A percentile compares a stretch with the other conserved stretches of the same genome.
phyloP scores from a whole-genome alignment of 2,329 filamentous ascomycete genomes.

The Aschersonia sp. region DNA sequence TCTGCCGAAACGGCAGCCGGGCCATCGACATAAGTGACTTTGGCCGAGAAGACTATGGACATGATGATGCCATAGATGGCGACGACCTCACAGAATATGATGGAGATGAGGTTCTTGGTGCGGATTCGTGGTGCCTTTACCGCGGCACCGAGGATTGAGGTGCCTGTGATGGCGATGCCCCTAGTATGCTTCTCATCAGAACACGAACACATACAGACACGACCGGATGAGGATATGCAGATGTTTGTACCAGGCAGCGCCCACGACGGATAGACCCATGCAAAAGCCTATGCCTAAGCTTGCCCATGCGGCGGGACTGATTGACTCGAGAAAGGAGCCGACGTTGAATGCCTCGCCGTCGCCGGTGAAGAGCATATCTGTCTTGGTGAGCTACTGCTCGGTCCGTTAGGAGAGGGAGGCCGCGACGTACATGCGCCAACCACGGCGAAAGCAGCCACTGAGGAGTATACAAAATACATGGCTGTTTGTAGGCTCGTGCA shows the following conservation, averaged over 20 bases:
- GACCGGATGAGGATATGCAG: background rate
- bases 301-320: too few species aligned
- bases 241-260: background rate
- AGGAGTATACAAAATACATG: too few species aligned
- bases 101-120: slow-evolving; percentile 50
- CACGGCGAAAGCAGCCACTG: too few species aligned
- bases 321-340: too few species aligned
- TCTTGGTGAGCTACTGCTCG: too few species aligned
- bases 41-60: slow-evolving; percentile 92
- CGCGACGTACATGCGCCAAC: too few species aligned
- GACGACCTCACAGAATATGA: slow-evolving; percentile 99
- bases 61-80: slow-evolving; percentile 99
- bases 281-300: slow-evolving; percentile 9
- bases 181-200: slow-evolving; percentile 50
- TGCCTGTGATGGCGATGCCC: slow-evolving; percentile 97
- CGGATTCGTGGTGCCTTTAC: too few species aligned
- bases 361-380: too few species aligned
- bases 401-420: too few species aligned
- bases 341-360: too few species aligned
- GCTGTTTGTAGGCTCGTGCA: too few species aligned
- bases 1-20: slow-evolving; percentile 55
- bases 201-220: slow-evolving; percentile 53
- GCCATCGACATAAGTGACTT: slow-evolving; percentile 26
- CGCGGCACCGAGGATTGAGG: slow-evolving; percentile 40
- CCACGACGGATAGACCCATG: background rate